Evolutionary conservation across 2,329 filamentous ascomycete species (phyloP), one percentile per base, ranked within the genome.

Genomic region (Exophiala calicioides): DNA sequence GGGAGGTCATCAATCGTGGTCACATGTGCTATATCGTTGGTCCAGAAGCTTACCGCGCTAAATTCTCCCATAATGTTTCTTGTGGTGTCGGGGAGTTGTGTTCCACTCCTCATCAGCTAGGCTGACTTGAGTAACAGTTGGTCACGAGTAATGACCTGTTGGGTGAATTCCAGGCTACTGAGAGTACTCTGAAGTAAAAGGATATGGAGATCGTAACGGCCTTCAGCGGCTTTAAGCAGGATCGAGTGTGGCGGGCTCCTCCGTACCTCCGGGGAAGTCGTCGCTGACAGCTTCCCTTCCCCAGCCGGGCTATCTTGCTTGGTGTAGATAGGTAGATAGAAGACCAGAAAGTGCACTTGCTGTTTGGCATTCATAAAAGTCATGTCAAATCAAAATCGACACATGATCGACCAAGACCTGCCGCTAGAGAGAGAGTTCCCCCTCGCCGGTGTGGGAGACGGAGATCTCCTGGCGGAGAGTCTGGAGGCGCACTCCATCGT

Each of bases 191-290:
- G 13, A 10, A 10, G 12, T 27, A 7, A 7, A 27, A 12, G 24
- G 12, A 7, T 12, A 27, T 27, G 12, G 7, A 9, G 18, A 30
- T 38, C 20, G 15, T 21, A 38, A 26, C 20, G 18, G 49, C 33
- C 48, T 39, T 48, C 49, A 39, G 48, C 44, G 49, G 48, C 49
- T 44, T 36, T 52, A 47, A 44, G 36, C 49, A 30, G 29, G 41
- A 36, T 18, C 16, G 31, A 33, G 38, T 34, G 21, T 48, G 39
- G 49, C 39, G 48, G 43, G 10, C 21, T 38, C 44, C 26, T 45
- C 33, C 48, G 48, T 38, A 6, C 12, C 27, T 19, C 48, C 47
- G 47, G 48, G 48, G n/a, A n/a, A n/a, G n/a, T n/a, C n/a, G n/a
- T n/a, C n/a, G n/a, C n/a, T n/a, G n/a, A n/a, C n/a, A n/a, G n/a